Evolutionary conservation across 164 flowering plant genomes (phyloP).

Genomic region (Malania oleifera): DNA sequence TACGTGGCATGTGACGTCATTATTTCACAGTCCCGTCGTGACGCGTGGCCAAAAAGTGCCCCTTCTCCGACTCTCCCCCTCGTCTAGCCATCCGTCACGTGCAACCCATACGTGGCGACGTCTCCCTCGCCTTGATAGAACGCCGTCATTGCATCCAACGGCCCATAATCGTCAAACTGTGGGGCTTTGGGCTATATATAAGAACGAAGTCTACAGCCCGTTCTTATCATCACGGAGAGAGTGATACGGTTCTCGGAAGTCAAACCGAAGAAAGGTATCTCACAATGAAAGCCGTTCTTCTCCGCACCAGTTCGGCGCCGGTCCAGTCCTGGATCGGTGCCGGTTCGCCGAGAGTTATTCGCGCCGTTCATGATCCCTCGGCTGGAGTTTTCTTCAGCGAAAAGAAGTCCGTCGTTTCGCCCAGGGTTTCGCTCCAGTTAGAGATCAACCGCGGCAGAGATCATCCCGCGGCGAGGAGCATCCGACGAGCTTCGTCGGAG

Average conservation of each 20-base stretch:
- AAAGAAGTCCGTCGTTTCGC: conserved; percentile 17
- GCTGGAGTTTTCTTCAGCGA: conserved; percentile 24
- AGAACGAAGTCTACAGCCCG: no score
- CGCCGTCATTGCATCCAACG: conserved; percentile 24
- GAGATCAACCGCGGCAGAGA: conserved; percentile 12
- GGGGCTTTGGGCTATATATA: no score
- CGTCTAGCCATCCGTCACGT: conserved; percentile 24
- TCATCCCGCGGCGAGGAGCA: not conserved
- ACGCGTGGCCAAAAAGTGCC: not conserved
- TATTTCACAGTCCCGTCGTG: conserved; percentile 14
- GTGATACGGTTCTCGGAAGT: no score
- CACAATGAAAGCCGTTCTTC: conserved; percentile 40
- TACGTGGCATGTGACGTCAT: not conserved
- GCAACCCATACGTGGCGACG: conserved; percentile 26
- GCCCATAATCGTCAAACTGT: conserved; percentile 7
- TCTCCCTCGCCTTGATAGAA: conserved; percentile 10
- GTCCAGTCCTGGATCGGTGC: conserved; percentile 14
- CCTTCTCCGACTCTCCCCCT: not conserved
- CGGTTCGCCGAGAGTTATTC: conserved; percentile 20
- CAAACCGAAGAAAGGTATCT: no score
- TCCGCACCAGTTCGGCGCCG: conserved; percentile 45
- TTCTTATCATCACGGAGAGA: no score
- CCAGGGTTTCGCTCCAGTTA: conserved; percentile 27
- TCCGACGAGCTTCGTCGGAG: conserved; percentile 37
- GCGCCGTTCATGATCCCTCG: conserved; percentile 18